Evolutionary conservation across 129 eudicot genomes (phyloP).

Genomic region (Pulicaria dysenterica): DNA sequence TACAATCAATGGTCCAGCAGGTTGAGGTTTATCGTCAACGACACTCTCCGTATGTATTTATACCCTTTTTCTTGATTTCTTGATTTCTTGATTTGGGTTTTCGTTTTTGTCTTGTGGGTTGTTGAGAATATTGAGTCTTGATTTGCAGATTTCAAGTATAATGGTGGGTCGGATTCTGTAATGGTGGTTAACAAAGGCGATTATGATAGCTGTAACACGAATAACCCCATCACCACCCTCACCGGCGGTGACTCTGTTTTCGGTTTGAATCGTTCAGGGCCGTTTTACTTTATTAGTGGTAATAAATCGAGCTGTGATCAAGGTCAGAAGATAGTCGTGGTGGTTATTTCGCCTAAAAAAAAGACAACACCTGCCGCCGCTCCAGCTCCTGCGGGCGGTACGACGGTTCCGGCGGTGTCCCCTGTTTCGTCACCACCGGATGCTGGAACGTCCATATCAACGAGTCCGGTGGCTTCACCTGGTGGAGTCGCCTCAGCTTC

Average conservation of each 20-base stretch:
- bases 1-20: conserved; percentile 65
- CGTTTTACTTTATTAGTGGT: conserved; percentile 78
- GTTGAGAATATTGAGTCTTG: conserved; percentile 1
- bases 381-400: conserved; percentile 21
- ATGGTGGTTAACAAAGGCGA: conserved; percentile 66
- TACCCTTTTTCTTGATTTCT: neutral
- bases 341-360: conserved; percentile 50
- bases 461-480: conserved; percentile 15
- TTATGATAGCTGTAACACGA: conserved; percentile 53
- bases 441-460: neutral
- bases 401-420: conserved; percentile 16
- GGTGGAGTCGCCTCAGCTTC: conserved; percentile 18
- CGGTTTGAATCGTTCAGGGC: conserved; percentile 59
- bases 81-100: conserved; percentile 2
- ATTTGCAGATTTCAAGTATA: conserved; percentile 65
- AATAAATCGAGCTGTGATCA: conserved; percentile 54
- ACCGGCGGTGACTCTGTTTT: conserved; percentile 56
- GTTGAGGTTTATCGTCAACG: conserved; percentile 65
- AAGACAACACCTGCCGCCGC: conserved; percentile 21
- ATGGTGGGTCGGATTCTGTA: conserved; percentile 63
- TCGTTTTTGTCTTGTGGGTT: neutral
- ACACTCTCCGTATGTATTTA: conserved; percentile 63
- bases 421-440: conserved; percentile 15
- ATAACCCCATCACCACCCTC: conserved; percentile 42
- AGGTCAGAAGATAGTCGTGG: conserved; percentile 62